These are phyloP conservation scores for Coniochaeta sp. DNA, from an alignment of 2,329 filamentous ascomycete species.

Conservation along the genomic window DNA sequence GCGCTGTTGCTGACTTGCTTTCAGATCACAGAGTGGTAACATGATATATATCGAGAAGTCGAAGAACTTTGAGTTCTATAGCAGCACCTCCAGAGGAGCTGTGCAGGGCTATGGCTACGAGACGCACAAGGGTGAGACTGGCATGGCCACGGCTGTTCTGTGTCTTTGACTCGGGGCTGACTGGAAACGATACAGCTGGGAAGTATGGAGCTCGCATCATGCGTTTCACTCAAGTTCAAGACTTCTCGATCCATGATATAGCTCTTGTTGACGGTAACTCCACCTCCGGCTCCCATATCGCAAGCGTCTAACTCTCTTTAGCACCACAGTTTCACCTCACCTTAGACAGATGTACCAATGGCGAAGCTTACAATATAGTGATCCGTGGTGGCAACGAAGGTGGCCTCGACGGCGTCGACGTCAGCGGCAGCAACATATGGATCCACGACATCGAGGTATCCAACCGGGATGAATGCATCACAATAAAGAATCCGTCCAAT, in stretches of 20 bases:
- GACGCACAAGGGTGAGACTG: conserved; percentile 26
- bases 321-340: conserved; percentile 13
- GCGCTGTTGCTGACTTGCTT: background rate
- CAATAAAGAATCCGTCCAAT: conserved; percentile 33
- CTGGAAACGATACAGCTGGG: conserved; percentile 4
- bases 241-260: conserved; percentile 42
- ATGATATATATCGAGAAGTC: conserved; percentile 16
- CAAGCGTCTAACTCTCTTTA: background rate
- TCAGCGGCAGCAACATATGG: conserved; percentile 47
- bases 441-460: conserved; percentile 54
- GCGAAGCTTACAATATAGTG: conserved; percentile 47
- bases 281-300: background rate
- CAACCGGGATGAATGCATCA: conserved; percentile 51
- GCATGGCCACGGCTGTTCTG: background rate
- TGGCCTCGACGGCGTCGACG: conserved; percentile 48
- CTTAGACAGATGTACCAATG: conserved; percentile 29
- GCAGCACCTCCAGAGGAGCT: conserved; percentile 31
- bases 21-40: conserved; percentile 10
- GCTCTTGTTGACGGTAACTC: conserved; percentile 33
- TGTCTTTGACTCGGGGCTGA: background rate
- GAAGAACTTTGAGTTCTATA: conserved; percentile 41
- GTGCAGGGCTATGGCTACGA: conserved; percentile 42
- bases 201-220: conserved; percentile 35
- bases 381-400: conserved; percentile 42
- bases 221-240: conserved; percentile 31